These are phyloP conservation scores for Lathyrus oleraceus DNA, from an alignment of 306 rosid species.

Conservation along the genomic window DNA sequence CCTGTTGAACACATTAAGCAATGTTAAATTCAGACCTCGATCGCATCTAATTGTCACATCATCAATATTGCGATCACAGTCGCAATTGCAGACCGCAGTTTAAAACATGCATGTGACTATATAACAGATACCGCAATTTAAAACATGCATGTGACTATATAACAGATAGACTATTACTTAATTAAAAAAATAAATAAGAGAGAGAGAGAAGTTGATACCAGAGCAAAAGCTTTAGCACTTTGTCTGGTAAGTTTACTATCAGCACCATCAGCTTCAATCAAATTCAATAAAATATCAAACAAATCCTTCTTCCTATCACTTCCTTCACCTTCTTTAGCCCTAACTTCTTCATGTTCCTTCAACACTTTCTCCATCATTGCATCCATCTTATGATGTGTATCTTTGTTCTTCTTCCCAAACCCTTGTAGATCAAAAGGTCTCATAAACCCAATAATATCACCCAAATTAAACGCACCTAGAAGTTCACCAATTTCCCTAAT, in stretches of 20 bases:
- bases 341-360: slow-evolving; percentile 54
- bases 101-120: no score
- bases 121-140: no score
- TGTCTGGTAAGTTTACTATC: slow-evolving; percentile 48
- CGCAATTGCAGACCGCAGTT: no score
- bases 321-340: slow-evolving; percentile 4
- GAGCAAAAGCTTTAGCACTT: slow-evolving; percentile 52
- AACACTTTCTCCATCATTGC: slow-evolving; percentile 50
- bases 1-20: slow-evolving; percentile 38
- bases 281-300: slow-evolving; percentile 53
- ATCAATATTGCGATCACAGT: no score
- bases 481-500: slow-evolving; percentile 36
- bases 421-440: slow-evolving; percentile 49
- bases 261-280: slow-evolving; percentile 42
- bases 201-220: slow-evolving; percentile 39
- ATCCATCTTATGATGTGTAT: slow-evolving; percentile 45
- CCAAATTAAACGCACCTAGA: slow-evolving; percentile 34
- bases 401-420: slow-evolving; percentile 37
- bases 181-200: not conserved
- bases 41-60: no score
- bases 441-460: slow-evolving; percentile 35
- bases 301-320: slow-evolving; percentile 45
- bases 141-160: not conserved
- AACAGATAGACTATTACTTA: not conserved
- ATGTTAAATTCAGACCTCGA: not conserved